Conservation (phyloP, 345 rosid species). For the Moricandia arvensis region DNA sequence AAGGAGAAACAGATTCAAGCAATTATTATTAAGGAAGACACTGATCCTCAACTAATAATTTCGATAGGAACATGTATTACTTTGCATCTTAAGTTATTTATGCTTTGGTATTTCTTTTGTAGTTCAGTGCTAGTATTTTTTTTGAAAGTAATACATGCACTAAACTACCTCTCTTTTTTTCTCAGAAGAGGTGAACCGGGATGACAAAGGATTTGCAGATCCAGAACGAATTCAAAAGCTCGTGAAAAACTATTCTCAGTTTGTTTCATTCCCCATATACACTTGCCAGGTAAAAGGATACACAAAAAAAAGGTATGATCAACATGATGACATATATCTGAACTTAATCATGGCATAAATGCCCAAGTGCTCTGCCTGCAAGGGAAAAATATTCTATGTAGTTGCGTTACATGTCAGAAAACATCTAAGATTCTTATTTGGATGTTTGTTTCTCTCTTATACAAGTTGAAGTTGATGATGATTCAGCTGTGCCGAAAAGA, state of each 20-base stretch:
- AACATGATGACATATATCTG: background rate
- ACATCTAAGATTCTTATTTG: background rate
- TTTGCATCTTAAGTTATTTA: too few relatives aligned
- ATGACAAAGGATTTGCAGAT: too few relatives aligned
- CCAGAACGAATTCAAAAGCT: slow-evolving; percentile 22
- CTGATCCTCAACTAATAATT: too few relatives aligned
- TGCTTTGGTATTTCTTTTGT: too few relatives aligned
- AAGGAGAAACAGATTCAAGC: too few relatives aligned
- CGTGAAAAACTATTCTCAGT: slow-evolving; percentile 92
- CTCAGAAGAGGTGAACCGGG: too few relatives aligned
- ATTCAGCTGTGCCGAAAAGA: slow-evolving; percentile 75
- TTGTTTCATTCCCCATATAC: slow-evolving; percentile 89
- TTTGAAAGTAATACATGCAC: too few relatives aligned
- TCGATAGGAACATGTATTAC: too few relatives aligned
- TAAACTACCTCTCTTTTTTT: background rate
- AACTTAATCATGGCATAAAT: background rate
- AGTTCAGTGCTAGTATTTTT: too few relatives aligned
- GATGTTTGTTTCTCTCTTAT: background rate
- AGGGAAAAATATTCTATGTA: background rate
- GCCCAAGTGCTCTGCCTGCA: background rate
- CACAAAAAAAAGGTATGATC: slow-evolving; percentile 84
- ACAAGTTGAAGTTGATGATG: slow-evolving; percentile 94
- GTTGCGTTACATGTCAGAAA: background rate
- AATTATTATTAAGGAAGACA: too few relatives aligned
- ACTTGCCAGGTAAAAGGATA: slow-evolving; percentile 94